A percentile compares a stretch with the other conserved stretches of the same genome.
Conservation (phyloP, 2,329 filamentous ascomycete genomes). For the Claviceps purpurea region DNA sequence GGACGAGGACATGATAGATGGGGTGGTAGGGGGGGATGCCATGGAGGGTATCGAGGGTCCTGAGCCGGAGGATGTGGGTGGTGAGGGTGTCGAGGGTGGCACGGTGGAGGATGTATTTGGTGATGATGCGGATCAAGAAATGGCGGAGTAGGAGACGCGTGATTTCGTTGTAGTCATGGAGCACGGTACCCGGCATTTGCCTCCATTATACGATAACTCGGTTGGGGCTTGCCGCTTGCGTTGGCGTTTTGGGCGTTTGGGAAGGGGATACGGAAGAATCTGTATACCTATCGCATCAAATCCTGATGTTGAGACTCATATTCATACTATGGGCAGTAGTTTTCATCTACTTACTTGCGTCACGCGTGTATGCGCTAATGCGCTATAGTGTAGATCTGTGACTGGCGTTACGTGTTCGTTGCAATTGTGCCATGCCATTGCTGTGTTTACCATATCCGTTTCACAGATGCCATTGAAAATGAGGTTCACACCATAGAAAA, state of each 20-base stretch:
- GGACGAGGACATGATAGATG: conserved; percentile 28
- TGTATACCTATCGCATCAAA: neutral
- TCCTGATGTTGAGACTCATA: neutral
- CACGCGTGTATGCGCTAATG: neutral
- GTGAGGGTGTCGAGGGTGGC: conserved; percentile 34
- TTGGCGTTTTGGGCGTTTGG: conserved; percentile 8
- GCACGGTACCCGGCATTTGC: neutral
- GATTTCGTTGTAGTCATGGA: neutral
- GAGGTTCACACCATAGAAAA: neutral
- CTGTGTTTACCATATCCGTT: neutral
- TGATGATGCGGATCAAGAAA: conserved; percentile 42
- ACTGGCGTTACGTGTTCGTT: neutral
- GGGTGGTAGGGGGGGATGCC: conserved; percentile 22
- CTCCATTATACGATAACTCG: neutral
- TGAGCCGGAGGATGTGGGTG: conserved; percentile 28
- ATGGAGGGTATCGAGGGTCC: conserved; percentile 35
- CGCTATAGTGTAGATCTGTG: neutral
- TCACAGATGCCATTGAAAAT: neutral
- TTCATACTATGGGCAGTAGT: too few relatives aligned
- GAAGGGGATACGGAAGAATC: neutral
- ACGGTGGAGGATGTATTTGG: conserved; percentile 43
- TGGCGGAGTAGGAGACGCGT: conserved; percentile 29
- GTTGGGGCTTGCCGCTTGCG: neutral
- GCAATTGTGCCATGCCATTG: neutral
- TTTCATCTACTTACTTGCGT: neutral